These are phyloP conservation scores for Cytospora schulzeri DNA, from an alignment of 2,329 filamentous ascomycete genomes.

Conservation along the genomic window DNA sequence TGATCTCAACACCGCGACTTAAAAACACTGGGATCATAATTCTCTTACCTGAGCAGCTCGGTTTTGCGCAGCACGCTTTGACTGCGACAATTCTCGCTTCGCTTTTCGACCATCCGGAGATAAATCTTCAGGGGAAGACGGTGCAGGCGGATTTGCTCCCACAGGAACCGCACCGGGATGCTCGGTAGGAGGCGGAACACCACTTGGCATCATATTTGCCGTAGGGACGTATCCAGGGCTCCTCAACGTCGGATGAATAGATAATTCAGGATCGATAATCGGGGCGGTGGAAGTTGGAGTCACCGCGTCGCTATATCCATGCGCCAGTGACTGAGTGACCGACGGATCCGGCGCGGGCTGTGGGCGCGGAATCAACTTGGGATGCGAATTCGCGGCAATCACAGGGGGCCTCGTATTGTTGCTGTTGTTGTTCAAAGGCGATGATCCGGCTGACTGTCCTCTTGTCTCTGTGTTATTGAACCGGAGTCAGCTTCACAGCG, in stretches of 20 bases:
- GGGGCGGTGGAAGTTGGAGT: slow-evolving; percentile 39
- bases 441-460: slow-evolving; percentile 22
- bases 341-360: slow-evolving; percentile 24
- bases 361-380: slow-evolving; percentile 25
- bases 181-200: slow-evolving; percentile 32
- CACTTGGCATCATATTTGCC: slow-evolving; percentile 40
- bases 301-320: slow-evolving; percentile 49
- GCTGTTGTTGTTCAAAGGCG: slow-evolving; percentile 15
- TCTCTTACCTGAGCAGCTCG: slow-evolving; percentile 86
- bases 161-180: slow-evolving; percentile 36
- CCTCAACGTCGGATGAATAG: slow-evolving; percentile 53
- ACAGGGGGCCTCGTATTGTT: slow-evolving; percentile 18
- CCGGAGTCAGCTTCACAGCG: slow-evolving; percentile 18
- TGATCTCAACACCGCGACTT: slow-evolving; percentile 7
- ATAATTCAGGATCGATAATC: slow-evolving; percentile 45
- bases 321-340: slow-evolving; percentile 34
- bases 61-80: slow-evolving; percentile 95
- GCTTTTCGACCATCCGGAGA: slow-evolving; percentile 67
- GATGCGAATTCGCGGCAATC: slow-evolving; percentile 18
- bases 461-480: slow-evolving; percentile 20
- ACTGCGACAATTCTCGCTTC: slow-evolving; percentile 90
- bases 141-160: slow-evolving; percentile 33
- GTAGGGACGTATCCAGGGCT: slow-evolving; percentile 33
- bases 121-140: slow-evolving; percentile 33
- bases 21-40: slow-evolving; percentile 11